Evolutionary conservation across 371 early-diverging fungal genomes (phyloP), one percentile per base, ranked within the genome.

Genomic region (Aphelidium insulamus): DNA sequence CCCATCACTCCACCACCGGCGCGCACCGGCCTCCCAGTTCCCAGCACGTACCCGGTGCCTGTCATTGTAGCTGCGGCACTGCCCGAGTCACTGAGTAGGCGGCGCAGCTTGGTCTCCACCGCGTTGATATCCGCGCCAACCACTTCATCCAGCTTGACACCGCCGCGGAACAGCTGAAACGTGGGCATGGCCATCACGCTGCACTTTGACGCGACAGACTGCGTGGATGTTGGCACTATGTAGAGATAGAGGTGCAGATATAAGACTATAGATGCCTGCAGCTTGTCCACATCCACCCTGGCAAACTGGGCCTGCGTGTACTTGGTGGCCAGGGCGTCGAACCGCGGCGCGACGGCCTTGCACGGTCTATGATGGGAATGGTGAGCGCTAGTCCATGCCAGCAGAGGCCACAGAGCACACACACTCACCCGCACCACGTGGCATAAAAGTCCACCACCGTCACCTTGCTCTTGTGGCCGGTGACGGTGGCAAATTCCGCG

Each of bases 321-420:
- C 6, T 19, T 9, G 10, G 18, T 5, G 4, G 30, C 18, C 2
- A 30, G 18, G 10, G 37, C 37, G 17, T 37, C 52, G 41, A 50
- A 54, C 27, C 48, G 44, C 32, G 62, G 62, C 18, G 54, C 23
- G 40, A 59, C 57, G 26, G 53, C 38, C 33, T 55, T 54, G 55
- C 66, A 65, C 4, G 62, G 66, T n/a, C n/a, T n/a, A n/a, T n/a
- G n/a, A n/a, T n/a, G n/a, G n/a, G n/a, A n/a, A n/a, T n/a, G n/a
- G n/a, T n/a, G n/a, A n/a, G n/a, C n/a, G n/a, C n/a, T n/a, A n/a
- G n/a, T n/a, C n/a, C n/a, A n/a, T n/a, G n/a, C n/a, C n/a, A n/a
- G n/a, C n/a, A n/a, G n/a, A n/a, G n/a, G n/a, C n/a, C n/a, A n/a
- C n/a, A n/a, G n/a, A n/a, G n/a, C n/a, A n/a, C n/a, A n/a, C n/a